Evolutionary conservation across 331 rosid genomes (phyloP), one percentile per base, ranked within the genome.

Genomic region (Acacia concinna): DNA sequence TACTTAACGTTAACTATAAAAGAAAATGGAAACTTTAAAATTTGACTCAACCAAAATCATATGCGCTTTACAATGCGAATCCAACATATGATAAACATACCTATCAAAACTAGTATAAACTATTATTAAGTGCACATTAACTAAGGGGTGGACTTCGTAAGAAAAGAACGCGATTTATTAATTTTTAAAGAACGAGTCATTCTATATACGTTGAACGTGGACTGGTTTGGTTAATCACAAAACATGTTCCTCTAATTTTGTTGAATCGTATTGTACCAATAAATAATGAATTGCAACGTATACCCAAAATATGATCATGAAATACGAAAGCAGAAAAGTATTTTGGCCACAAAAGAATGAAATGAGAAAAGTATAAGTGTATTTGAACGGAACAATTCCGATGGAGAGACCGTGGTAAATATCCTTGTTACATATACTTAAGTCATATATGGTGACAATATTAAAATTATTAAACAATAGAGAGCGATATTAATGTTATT

Each of bases 381-480:
- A 67, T 38, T 67, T 67, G 73, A 67, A 67, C 73, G 73, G 73
- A 38, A 67, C 27, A 67, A 43, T 67, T 37, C 30, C 1, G 5
- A 14, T 5, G 7, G 21, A 21, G 28, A n/a, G 64, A 25, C 64
- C 18, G 6, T 12, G 35, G 8, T 66, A 35, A 37, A 35, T 18
- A 35, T 4, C 7, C 13, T 9, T 20, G 4, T n/a, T 25, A 28
- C 28, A 25, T 21, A 67, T 56, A 40, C 54, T 47, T 25, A 66
- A 65, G 82, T 82, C 85, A 3, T 56, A 23, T 49, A 78, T 73
- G 76, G 79, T 65, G 79, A 73, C 82, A 54, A 54, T 23, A 20
- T 40, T 65, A 66, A 72, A 82, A 82, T 2, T 68, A 68, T n/a
- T 78, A 78, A 73, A 82, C 75, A 82, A 79, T 43, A 40, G 76